These are phyloP conservation scores for Neltuma alba DNA, from an alignment of 306 rosid species.

Conservation along the genomic window DNA sequence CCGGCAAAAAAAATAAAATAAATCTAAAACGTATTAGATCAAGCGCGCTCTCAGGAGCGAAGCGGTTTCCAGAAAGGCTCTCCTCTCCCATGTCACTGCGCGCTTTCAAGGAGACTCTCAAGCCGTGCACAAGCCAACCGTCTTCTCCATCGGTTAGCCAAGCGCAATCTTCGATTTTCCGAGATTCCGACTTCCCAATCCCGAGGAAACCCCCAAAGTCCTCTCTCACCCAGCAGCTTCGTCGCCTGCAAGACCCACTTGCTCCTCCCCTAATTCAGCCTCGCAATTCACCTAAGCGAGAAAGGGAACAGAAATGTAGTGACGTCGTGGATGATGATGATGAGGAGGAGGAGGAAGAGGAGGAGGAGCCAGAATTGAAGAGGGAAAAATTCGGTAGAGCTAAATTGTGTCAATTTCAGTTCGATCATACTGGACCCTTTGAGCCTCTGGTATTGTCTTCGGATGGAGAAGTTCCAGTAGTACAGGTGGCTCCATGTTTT, in stretches of 20 bases:
- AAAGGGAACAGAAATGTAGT: neutral
- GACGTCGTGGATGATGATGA: slow-evolving; percentile 26
- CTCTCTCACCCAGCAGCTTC: slow-evolving; percentile 71
- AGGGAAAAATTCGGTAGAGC: slow-evolving; percentile 34
- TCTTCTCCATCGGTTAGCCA: slow-evolving; percentile 39
- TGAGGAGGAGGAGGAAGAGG: slow-evolving; percentile 43
- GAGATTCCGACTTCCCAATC: slow-evolving; percentile 35
- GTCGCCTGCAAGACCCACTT: slow-evolving; percentile 61
- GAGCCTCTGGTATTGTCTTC: slow-evolving; percentile 74
- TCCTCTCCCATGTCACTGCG: slow-evolving; percentile 63
- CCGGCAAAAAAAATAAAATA: no score
- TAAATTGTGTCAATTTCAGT: slow-evolving; percentile 56
- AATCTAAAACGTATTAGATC: no score
- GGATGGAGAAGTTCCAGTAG: slow-evolving; percentile 47
- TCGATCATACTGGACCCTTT: slow-evolving; percentile 74
- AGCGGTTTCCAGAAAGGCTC: neutral
- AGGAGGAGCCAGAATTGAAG: slow-evolving; percentile 39
- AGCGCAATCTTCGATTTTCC: slow-evolving; percentile 41
- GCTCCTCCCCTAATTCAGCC: slow-evolving; percentile 35
- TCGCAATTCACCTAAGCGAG: slow-evolving; percentile 24
- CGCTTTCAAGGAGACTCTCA: slow-evolving; percentile 66
- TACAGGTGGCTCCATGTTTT: slow-evolving; percentile 57
- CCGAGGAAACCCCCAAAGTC: slow-evolving; percentile 81
- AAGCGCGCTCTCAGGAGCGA: no score
- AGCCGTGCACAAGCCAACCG: slow-evolving; percentile 54